phyloP scores from a whole-genome alignment of 2,329 filamentous ascomycete species.

The Scytalidium sp. region DNA sequence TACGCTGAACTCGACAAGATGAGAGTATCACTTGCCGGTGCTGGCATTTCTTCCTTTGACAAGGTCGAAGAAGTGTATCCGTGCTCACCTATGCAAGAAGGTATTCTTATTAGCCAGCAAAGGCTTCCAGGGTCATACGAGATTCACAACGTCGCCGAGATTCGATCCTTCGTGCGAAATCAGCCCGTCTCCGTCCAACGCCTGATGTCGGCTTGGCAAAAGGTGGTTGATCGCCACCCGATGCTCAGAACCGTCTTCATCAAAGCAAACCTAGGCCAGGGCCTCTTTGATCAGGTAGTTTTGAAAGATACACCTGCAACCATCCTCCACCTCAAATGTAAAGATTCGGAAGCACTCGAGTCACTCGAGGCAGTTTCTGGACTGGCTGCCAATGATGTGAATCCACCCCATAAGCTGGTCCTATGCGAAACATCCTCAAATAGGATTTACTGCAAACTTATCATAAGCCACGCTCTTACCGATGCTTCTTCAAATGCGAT shows the following conservation, averaged over 20 bases:
- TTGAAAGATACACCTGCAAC: conserved; percentile 11
- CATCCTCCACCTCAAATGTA: not conserved
- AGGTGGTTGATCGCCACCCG: conserved; percentile 12
- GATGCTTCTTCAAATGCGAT: conserved; percentile 45
- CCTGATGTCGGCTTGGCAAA: conserved; percentile 16
- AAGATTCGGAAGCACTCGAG: not conserved
- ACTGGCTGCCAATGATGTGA: not conserved
- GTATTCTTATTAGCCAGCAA: conserved; percentile 10
- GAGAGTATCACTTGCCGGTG: conserved; percentile 1
- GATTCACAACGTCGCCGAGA: conserved; percentile 8
- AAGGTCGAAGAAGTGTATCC: conserved; percentile 17
- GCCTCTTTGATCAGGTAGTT: conserved; percentile 25
- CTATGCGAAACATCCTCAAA: conserved; percentile 37
- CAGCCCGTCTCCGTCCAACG: conserved; percentile 23
- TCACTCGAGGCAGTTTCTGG: not conserved
- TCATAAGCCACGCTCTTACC: conserved; percentile 45
- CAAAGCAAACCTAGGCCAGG: conserved; percentile 12
- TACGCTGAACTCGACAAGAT: conserved; percentile 1
- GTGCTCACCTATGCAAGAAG: conserved; percentile 13
- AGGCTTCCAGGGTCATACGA: conserved; percentile 9
- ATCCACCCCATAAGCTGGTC: conserved; percentile 42
- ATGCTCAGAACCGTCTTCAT: conserved; percentile 17
- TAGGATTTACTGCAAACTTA: conserved; percentile 39
- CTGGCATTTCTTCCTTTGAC: conserved; percentile 3
- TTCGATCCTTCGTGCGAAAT: conserved; percentile 8